A percentile compares a stretch with the other conserved stretches of the same genome.
Conservation (phyloP, 2,329 filamentous ascomycete genomes). For the Blumeriella jaapii region DNA sequence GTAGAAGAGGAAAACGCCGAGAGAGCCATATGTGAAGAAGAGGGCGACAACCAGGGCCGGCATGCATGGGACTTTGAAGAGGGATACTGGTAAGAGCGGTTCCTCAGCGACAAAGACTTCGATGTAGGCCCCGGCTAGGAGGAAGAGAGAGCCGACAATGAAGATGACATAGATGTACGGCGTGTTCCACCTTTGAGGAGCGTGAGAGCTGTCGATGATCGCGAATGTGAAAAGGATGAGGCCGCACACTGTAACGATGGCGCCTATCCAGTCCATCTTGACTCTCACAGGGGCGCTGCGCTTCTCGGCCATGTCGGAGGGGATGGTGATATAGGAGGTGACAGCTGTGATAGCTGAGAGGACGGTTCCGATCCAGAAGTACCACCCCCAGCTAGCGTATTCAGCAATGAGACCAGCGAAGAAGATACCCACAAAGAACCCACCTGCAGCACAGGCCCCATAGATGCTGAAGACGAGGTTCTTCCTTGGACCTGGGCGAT, state of each 20-base stretch:
- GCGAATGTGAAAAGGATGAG: constrained; percentile 63
- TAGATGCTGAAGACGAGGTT: constrained; percentile 51
- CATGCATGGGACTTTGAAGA: constrained; percentile 63
- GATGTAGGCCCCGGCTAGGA: constrained; percentile 53
- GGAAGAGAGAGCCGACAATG: constrained; percentile 46
- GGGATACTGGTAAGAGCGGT: constrained; percentile 56
- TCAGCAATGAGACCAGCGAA: constrained; percentile 51
- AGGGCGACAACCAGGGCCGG: constrained; percentile 47
- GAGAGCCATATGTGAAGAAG: constrained; percentile 55
- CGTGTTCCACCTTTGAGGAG: constrained; percentile 57
- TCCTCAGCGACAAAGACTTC: constrained; percentile 59
- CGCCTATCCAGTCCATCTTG: constrained; percentile 60
- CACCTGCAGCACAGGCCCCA: constrained; percentile 41
- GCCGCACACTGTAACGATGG: constrained; percentile 48
- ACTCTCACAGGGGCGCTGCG: constrained; percentile 26
- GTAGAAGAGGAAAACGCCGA: constrained; percentile 60
- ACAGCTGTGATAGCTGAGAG: constrained; percentile 36
- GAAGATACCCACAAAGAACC: constrained; percentile 51
- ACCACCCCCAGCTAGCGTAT: constrained; percentile 50
- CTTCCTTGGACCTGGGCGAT: constrained; percentile 57
- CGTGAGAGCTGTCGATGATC: constrained; percentile 61
- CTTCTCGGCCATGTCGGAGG: constrained; percentile 33
- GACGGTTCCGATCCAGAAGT: constrained; percentile 54
- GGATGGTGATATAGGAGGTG: constrained; percentile 37
- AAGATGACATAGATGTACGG: constrained; percentile 60